Evolutionary conservation across 129 eudicot species (phyloP).

Genomic region (Pittosporum tobira): DNA sequence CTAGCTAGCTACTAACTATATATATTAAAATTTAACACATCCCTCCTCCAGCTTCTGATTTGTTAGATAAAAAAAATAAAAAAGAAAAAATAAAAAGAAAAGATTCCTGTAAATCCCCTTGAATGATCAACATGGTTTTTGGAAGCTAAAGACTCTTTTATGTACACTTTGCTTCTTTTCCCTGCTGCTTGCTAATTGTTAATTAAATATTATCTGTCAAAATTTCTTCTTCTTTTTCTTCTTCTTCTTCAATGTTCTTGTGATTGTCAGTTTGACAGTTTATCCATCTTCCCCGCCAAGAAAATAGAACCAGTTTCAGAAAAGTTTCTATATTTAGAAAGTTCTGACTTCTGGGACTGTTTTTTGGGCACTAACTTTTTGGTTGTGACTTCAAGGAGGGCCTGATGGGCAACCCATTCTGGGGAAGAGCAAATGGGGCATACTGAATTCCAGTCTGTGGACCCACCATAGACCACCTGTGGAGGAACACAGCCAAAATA

Average conservation of each 20-base stretch:
- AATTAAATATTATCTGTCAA: not conserved
- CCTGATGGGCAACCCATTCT: conserved; percentile 76
- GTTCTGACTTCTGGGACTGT: not conserved
- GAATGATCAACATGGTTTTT: not conserved
- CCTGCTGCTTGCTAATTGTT: conserved; percentile 10
- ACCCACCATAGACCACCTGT: conserved; percentile 89
- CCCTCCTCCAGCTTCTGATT: conserved; percentile 14
- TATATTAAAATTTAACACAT: conserved; percentile 17
- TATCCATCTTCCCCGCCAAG: not conserved
- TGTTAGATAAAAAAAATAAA: conserved; percentile 10
- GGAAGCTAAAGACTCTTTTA: conserved; percentile 26
- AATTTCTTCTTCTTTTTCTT: not conserved
- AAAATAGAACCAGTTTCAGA: not conserved
- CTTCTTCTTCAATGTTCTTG: not conserved
- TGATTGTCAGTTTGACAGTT: not conserved
- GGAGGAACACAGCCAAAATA: not conserved
- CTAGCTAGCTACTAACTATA: conserved; percentile 28
- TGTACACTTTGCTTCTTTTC: conserved; percentile 37
- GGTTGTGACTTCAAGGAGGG: conserved; percentile 32
- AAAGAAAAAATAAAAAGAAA: not conserved
- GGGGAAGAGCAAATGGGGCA: conserved; percentile 97
- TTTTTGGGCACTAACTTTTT: not conserved
- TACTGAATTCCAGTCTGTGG: conserved; percentile 89
- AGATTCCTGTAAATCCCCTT: not conserved
- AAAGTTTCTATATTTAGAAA: not conserved